These are phyloP conservation scores for Pyrenula aspistea DNA, from an alignment of 495 filamentous ascomycete genomes.

Conservation along the genomic window DNA sequence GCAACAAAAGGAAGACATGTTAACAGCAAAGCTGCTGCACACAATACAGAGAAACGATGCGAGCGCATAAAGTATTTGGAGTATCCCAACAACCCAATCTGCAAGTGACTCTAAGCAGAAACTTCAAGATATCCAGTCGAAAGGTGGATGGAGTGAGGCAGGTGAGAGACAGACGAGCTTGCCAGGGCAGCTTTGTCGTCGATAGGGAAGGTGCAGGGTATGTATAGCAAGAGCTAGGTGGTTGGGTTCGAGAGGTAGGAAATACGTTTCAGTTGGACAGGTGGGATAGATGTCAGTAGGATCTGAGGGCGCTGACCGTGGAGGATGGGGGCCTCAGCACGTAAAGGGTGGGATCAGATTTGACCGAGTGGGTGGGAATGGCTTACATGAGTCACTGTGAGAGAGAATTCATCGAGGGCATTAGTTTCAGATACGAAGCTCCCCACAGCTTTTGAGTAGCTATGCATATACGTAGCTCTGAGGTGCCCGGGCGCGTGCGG, in stretches of 20 bases:
- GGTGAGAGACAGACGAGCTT: no score
- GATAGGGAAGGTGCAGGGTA: not conserved
- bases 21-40: conserved; percentile 16
- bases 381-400: not conserved
- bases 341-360: not conserved
- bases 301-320: not conserved
- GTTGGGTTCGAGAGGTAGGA: not conserved
- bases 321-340: not conserved
- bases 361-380: not conserved
- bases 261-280: not conserved
- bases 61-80: not conserved
- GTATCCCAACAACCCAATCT: no score
- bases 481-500: no score
- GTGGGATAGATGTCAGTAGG: not conserved
- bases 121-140: no score
- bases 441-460: no score
- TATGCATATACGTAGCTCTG: no score
- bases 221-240: not conserved
- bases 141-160: no score
- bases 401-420: no score
- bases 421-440: not conserved
- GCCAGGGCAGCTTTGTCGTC: no score
- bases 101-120: no score
- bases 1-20: conserved; percentile 21
- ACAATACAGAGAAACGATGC: not conserved